Percentiles rank a stretch among this genome's conserved stretches.
Evolutionary conservation across 2,329 filamentous ascomycete species (phyloP).

Genomic region (Neofusicoccum cordaticola): DNA sequence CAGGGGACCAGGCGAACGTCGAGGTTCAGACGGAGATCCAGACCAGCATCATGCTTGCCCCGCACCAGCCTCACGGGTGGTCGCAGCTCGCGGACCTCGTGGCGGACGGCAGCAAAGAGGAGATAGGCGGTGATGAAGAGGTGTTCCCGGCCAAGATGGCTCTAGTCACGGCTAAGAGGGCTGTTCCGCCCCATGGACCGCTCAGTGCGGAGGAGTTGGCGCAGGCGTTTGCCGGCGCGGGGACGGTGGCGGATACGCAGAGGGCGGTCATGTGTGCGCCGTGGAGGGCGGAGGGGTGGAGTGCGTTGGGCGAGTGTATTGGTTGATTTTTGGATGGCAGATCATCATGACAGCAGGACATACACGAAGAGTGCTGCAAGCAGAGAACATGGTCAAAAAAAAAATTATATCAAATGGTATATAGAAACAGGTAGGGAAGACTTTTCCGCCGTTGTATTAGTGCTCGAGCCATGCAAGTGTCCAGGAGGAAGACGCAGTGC

Average conservation of each 20-base stretch:
- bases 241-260: conserved; percentile 70
- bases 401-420: too few relatives aligned
- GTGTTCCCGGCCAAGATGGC: conserved; percentile 70
- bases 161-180: conserved; percentile 70
- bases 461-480: too few relatives aligned
- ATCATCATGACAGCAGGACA: too few relatives aligned
- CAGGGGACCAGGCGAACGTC: neutral
- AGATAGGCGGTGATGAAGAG: conserved; percentile 46
- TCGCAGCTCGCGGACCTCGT: conserved; percentile 60
- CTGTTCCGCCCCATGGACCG: conserved; percentile 68
- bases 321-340: too few relatives aligned
- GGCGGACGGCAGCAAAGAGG: neutral
- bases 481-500: too few relatives aligned
- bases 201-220: conserved; percentile 69
- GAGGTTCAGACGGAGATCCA: conserved; percentile 64
- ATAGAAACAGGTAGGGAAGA: too few relatives aligned
- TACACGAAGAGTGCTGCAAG: too few relatives aligned
- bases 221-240: conserved; percentile 70
- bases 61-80: conserved; percentile 79
- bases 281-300: conserved; percentile 69
- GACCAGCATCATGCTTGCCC: conserved; percentile 76
- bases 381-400: too few relatives aligned
- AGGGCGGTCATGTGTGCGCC: conserved; percentile 76
- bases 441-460: too few relatives aligned
- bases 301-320: conserved; percentile 43